Base-by-base conservation (phyloP, 805 yeast genomes). In the Candida rishiriensis region DNA sequence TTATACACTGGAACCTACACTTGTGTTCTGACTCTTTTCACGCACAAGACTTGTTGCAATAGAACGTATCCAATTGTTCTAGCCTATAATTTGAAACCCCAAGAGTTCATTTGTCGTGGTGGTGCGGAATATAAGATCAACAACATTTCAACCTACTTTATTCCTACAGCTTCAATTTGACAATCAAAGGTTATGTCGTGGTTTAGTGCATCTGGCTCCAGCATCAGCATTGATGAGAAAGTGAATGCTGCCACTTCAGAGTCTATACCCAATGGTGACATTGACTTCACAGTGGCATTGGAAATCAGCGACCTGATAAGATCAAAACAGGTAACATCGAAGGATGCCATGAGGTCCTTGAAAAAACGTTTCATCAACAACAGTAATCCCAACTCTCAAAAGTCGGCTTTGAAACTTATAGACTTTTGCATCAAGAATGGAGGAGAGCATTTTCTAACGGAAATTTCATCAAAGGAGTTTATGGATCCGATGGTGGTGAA, bases 401-500 rank as follows among this genome's bases (percentile, higher is more conserved):
- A 81, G 26, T 77, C 93, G 5, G 72, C 90, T 0, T 73, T 93
- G 58, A 85, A 84, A 57, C 69, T 93, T 49, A 72, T 84, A 29
- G 98, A 93, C 55, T 75, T 88, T 38, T 86, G 96, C 65, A 83
- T 91, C 43, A 93, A 93, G 66, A 93, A 93, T 61, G 90, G 97
- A 38, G 99, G 99, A 8, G 71, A 72, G 39, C 95, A 88, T 55
- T 90, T 93, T 55, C 71, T 91, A 17, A 72, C 69, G 16, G 97
- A 88, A 56, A 72, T 90, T 29, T 78, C 91, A 30, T 76, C 90
- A 10, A 79, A 88, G 50, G 97, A 91, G 61, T 91, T 91, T 52
- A 76, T 89, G 68, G 96, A 86, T 61, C 81, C 88, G 21, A 66
- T 88, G 49, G 83, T 81, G n/a, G 61, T 70, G 3, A 63, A 70